phyloP scores from a whole-genome alignment of 169 alveolate genomes.

The Plasmodium vivax region DNA sequence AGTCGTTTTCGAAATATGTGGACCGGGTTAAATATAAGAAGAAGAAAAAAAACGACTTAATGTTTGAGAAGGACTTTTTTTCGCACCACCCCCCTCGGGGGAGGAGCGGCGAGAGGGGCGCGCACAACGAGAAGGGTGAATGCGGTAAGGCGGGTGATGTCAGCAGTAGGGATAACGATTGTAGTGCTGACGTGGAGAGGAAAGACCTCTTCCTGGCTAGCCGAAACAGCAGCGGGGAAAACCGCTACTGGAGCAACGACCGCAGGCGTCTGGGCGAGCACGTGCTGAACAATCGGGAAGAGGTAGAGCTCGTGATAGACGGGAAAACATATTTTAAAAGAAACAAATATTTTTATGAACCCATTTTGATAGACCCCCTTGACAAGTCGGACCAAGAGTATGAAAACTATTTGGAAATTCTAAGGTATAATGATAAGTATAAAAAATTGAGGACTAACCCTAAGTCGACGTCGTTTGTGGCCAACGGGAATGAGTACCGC shows the following conservation, averaged over 20 bases:
- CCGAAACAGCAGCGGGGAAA: neutral
- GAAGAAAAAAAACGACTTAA: constrained; percentile 9
- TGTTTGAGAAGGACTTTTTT: neutral
- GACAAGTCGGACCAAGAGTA: constrained; percentile 67
- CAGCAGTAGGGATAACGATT: neutral
- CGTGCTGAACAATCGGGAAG: constrained; percentile 18
- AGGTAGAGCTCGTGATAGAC: constrained; percentile 47
- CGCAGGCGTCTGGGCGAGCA: neutral
- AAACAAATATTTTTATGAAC: constrained; percentile 75
- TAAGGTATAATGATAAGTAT: constrained; percentile 46
- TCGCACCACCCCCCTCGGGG: neutral
- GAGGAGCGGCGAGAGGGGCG: neutral
- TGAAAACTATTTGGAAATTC: constrained; percentile 69
- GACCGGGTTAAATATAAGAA: constrained; percentile 11
- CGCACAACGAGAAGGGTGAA: neutral
- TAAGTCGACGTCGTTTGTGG: constrained; percentile 50
- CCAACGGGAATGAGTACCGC: constrained; percentile 74
- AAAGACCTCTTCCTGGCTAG: neutral
- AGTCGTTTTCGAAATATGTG: constrained; percentile 58
- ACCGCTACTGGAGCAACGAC: neutral
- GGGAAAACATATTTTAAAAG: constrained; percentile 72
- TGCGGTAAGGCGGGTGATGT: neutral
- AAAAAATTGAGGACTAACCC: constrained; percentile 32
- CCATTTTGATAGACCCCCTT: constrained; percentile 44
- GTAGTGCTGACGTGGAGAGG: neutral